A percentile compares a stretch with the other conserved stretches of the same genome.
These are phyloP conservation scores for Pyricularia grisea DNA, from an alignment of 2,329 filamentous ascomycete genomes.

Conservation along the genomic window DNA sequence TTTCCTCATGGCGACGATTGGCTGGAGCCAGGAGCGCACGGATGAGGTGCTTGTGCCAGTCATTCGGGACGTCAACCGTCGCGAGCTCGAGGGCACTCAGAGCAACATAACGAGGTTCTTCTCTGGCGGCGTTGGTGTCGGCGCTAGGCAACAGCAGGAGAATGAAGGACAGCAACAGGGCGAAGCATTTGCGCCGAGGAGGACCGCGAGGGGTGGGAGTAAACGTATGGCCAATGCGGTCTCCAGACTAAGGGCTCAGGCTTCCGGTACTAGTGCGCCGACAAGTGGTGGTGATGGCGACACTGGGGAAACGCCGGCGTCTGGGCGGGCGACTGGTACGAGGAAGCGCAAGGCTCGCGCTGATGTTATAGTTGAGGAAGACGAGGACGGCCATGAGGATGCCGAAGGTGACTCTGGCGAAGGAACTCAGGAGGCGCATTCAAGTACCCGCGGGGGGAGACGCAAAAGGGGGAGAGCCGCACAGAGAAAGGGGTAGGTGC, in stretches of 20 bases:
- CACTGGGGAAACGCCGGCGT: constrained; percentile 5
- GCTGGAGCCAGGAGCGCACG: constrained; percentile 84
- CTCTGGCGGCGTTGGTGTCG: constrained; percentile 49
- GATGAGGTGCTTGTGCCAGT: constrained; percentile 95
- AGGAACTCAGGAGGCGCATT: neutral
- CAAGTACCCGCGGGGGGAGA: neutral
- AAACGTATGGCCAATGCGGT: constrained; percentile 23
- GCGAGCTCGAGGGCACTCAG: constrained; percentile 85
- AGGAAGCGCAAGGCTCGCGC: neutral
- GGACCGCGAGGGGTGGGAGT: constrained; percentile 15
- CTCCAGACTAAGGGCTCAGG: constrained; percentile 17
- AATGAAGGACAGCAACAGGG: neutral
- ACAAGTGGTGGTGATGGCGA: constrained; percentile 9
- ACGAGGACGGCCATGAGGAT: neutral
- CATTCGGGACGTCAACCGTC: constrained; percentile 86
- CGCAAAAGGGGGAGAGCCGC: neutral
- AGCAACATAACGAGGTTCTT: constrained; percentile 95
- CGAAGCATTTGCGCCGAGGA: constrained; percentile 18
- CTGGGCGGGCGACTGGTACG: neutral
- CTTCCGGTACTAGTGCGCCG: constrained; percentile 9
- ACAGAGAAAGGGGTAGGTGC: neutral
- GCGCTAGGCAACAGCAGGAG: constrained; percentile 10
- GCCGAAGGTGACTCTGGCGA: neutral
- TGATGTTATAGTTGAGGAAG: neutral
- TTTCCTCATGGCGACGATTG: constrained; percentile 86